Evolutionary conservation across 257 asterid genomes (phyloP).

Genomic region (Eucommia ulmoides): DNA sequence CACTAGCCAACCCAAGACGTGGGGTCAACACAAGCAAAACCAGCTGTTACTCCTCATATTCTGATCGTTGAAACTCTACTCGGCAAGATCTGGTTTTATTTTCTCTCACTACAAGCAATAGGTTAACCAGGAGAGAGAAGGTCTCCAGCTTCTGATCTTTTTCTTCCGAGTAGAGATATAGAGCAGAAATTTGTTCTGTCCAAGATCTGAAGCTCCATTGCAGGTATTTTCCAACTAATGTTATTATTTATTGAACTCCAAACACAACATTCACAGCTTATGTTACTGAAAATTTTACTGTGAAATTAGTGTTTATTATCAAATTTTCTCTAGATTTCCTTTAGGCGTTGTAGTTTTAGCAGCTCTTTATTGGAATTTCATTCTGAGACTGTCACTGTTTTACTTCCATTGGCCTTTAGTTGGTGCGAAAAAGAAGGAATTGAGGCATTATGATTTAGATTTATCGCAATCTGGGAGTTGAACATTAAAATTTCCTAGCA

Average conservation of each 20-base stretch:
- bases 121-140: background rate
- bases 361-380: background rate
- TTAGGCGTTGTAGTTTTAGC: background rate
- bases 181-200: conserved; percentile 1
- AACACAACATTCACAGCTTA: background rate
- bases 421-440: background rate
- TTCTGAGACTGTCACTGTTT: background rate
- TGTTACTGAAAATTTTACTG: background rate
- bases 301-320: background rate
- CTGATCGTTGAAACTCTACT: conserved; percentile 9
- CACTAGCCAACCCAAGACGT: conserved; percentile 13
- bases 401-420: background rate
- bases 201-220: conserved; percentile 15
- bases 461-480: background rate
- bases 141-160: background rate
- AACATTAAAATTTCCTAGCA: background rate
- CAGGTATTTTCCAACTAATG: background rate
- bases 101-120: background rate
- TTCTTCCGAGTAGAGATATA: background rate
- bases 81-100: conserved; percentile 28
- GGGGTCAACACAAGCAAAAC: conserved; percentile 1
- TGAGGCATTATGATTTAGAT: background rate
- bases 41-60: background rate
- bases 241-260: background rate
- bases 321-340: background rate